These are phyloP conservation scores for Pistacia atlantica DNA, from an alignment of 345 rosid species.

Conservation along the genomic window DNA sequence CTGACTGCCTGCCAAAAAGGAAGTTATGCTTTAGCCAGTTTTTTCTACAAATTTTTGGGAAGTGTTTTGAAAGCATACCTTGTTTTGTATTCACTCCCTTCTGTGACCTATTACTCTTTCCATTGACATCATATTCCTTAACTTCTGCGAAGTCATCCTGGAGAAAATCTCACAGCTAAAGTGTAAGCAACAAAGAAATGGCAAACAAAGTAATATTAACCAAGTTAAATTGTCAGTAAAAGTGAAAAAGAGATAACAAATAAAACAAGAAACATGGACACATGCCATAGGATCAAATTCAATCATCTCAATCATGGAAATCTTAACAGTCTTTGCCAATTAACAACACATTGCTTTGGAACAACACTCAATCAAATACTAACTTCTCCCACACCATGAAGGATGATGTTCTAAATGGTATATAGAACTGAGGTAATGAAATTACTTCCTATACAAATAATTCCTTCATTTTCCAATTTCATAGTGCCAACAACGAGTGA, in stretches of 20 bases:
- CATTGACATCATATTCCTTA: constrained; percentile 48
- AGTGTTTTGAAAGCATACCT: constrained; percentile 38
- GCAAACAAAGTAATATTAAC: no score
- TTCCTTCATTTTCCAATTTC: no score
- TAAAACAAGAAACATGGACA: background rate
- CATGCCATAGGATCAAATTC: background rate
- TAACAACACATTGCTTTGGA: background rate
- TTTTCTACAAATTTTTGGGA: background rate
- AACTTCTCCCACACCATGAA: background rate
- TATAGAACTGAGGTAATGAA: background rate
- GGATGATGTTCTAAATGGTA: background rate
- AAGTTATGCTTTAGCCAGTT: constrained; percentile 22
- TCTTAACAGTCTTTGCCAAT: background rate
- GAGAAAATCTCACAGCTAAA: constrained; percentile 11
- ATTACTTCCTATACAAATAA: no score
- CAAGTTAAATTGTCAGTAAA: background rate
- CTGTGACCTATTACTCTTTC: constrained; percentile 47
- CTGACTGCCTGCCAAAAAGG: constrained; percentile 45
- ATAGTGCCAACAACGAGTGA: background rate
- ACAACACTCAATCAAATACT: no score
- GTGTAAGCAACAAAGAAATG: constrained; percentile 3
- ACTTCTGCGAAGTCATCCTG: constrained; percentile 89
- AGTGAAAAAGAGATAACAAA: background rate
- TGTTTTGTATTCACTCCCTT: constrained; percentile 34
- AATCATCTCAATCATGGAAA: background rate